phyloP scores from a whole-genome alignment of 768 basidiomycete genomes.

The Amanita molliuscula region DNA sequence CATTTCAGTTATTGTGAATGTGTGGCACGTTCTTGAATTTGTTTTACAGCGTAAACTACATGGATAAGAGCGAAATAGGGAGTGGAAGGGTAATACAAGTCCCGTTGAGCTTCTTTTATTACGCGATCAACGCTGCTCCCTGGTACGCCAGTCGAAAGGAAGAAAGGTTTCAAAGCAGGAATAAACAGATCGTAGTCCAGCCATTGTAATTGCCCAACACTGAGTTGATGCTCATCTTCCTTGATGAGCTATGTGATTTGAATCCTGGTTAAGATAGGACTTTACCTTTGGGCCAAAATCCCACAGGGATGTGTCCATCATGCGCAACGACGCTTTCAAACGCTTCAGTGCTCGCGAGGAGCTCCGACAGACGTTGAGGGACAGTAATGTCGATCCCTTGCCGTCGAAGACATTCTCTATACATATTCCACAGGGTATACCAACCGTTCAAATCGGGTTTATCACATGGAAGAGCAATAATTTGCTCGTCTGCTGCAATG shows the following conservation, averaged over 20 bases:
- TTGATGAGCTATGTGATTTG: conserved; percentile 6
- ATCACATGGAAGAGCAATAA: not conserved
- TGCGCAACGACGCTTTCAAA: conserved; percentile 47
- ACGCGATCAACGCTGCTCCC: conserved; percentile 45
- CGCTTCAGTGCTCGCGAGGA: conserved; percentile 35
- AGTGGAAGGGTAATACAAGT: conserved; percentile 51
- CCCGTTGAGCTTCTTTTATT: conserved; percentile 52
- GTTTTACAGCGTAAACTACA: conserved; percentile 44
- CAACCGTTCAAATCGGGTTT: conserved; percentile 40
- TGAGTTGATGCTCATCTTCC: conserved; percentile 46
- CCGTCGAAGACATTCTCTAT: conserved; percentile 40
- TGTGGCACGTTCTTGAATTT: conserved; percentile 10
- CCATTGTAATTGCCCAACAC: conserved; percentile 64
- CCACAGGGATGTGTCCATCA: conserved; percentile 56
- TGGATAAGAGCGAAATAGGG: conserved; percentile 43
- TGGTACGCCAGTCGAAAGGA: conserved; percentile 41
- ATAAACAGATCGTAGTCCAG: conserved; percentile 61
- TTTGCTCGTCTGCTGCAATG: conserved; percentile 13
- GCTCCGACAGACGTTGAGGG: conserved; percentile 40
- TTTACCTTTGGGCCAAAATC: conserved; percentile 56
- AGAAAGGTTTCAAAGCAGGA: conserved; percentile 50
- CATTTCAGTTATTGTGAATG: not conserved
- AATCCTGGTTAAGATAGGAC: conserved; percentile 5
- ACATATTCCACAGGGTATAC: conserved; percentile 55
- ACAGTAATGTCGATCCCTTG: conserved; percentile 48